Percentiles rank a stretch among this genome's conserved stretches.
Conservation (phyloP, 1,284 basidiomycete species). For the Marasmius tenuissimus region DNA sequence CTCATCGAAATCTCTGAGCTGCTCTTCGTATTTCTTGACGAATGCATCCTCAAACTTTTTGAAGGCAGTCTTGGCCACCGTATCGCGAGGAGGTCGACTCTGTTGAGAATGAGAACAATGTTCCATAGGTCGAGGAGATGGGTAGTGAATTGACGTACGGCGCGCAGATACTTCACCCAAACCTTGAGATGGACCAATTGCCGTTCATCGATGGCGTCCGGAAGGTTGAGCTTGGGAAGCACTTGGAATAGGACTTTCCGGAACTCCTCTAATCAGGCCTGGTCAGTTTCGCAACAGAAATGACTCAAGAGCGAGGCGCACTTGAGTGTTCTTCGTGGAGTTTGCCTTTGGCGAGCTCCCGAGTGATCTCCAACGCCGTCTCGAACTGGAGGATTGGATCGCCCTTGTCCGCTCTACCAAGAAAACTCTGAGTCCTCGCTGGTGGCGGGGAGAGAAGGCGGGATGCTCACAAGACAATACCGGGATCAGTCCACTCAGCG, state of each 20-base stretch:
- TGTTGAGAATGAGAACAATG: conserved; percentile 26
- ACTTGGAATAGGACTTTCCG: conserved; percentile 77
- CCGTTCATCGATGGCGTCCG: conserved; percentile 68
- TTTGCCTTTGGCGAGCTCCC: conserved; percentile 38
- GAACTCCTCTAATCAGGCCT: conserved; percentile 57
- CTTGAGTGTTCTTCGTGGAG: conserved; percentile 23
- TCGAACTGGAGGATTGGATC: conserved; percentile 11
- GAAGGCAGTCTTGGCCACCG: conserved; percentile 74
- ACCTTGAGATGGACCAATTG: conserved; percentile 67
- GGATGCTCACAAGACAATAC: conserved; percentile 57
- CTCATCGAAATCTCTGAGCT: conserved; percentile 72
- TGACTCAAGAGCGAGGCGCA: no score
- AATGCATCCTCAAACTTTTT: conserved; percentile 71
- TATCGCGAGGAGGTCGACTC: conserved; percentile 78
- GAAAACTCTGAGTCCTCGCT: not conserved
- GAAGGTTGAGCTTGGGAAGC: conserved; percentile 74
- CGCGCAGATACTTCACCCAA: conserved; percentile 58
- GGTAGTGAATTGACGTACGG: conserved; percentile 43
- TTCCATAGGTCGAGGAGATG: not conserved
- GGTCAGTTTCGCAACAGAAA: not conserved
- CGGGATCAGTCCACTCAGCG: conserved; percentile 85
- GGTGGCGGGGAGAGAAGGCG: not conserved
- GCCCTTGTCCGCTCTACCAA: not conserved
- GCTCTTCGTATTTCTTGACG: conserved; percentile 70
- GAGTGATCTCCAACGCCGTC: conserved; percentile 18